These are phyloP conservation scores for Coprinopsis strossmayeri DNA, from an alignment of 768 basidiomycete species.

Conservation along the genomic window DNA sequence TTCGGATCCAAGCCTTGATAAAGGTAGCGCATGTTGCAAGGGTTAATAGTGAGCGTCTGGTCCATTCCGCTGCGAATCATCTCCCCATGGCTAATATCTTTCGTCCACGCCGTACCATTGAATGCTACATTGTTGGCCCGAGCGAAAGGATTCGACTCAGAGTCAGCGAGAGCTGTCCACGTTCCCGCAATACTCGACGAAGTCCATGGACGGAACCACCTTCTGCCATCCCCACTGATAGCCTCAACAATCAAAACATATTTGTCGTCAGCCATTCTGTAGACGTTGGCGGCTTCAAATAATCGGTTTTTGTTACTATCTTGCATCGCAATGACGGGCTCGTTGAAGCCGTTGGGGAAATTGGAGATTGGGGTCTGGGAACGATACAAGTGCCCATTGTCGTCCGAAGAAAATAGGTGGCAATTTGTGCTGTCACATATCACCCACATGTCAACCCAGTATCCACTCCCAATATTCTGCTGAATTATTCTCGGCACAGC, in stretches of 20 bases:
- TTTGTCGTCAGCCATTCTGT: slow-evolving; percentile 6
- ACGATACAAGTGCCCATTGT: slow-evolving; percentile 18
- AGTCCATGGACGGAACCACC: slow-evolving; percentile 17
- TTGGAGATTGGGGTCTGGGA: slow-evolving; percentile 14
- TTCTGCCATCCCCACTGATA: slow-evolving; percentile 11
- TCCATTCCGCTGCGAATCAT: slow-evolving; percentile 15
- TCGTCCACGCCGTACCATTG: slow-evolving; percentile 9
- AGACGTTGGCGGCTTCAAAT: slow-evolving; percentile 16
- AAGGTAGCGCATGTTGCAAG: slow-evolving; percentile 14
- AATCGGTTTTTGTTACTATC: slow-evolving; percentile 10
- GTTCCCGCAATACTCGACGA: slow-evolving; percentile 11
- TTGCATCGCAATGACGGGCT: slow-evolving; percentile 16
- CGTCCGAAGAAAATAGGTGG: slow-evolving; percentile 18
- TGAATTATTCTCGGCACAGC: slow-evolving; percentile 11
- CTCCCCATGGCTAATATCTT: slow-evolving; percentile 19
- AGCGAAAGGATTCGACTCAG: slow-evolving; percentile 14
- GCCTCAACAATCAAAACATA: slow-evolving; percentile 14
- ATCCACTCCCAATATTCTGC: slow-evolving; percentile 15
- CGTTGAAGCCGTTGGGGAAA: slow-evolving; percentile 15
- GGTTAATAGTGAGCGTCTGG: slow-evolving; percentile 14
- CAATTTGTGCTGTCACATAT: slow-evolving; percentile 17
- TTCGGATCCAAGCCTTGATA: slow-evolving; percentile 15
- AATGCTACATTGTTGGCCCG: slow-evolving; percentile 15
- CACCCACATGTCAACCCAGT: slow-evolving; percentile 20
- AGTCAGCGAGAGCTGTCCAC: slow-evolving; percentile 9